These are phyloP conservation scores for Penicillium verhagenii DNA, from an alignment of 495 filamentous ascomycete genomes.

Conservation along the genomic window DNA sequence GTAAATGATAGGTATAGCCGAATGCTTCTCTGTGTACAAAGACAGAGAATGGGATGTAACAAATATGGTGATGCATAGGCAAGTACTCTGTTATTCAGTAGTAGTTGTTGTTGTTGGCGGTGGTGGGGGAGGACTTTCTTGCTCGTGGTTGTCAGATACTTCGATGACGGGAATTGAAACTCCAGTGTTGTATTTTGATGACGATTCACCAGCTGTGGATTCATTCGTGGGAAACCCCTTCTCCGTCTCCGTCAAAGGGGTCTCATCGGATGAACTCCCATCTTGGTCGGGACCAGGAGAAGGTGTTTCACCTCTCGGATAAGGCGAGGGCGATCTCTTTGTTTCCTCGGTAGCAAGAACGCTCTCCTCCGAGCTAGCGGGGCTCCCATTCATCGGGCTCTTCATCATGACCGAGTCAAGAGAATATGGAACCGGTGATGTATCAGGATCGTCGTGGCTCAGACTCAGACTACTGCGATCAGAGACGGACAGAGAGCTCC, in stretches of 20 bases:
- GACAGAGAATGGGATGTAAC: not conserved
- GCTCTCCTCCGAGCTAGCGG: constrained; percentile 44
- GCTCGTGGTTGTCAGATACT: constrained; percentile 14
- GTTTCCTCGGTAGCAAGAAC: constrained; percentile 12
- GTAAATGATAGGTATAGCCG: not conserved
- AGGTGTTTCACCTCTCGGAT: not conserved
- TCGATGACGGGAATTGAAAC: constrained; percentile 25
- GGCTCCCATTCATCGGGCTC: constrained; percentile 29
- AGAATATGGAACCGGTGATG: constrained; percentile 26
- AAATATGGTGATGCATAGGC: not conserved
- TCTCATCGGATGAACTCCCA: not conserved
- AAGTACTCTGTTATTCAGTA: not conserved
- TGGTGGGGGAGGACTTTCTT: not conserved
- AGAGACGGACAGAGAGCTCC: constrained; percentile 52
- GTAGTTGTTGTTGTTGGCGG: too few relatives aligned
- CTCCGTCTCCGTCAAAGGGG: constrained; percentile 7
- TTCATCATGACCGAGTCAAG: constrained; percentile 32
- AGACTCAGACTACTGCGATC: constrained; percentile 39
- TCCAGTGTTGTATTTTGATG: not conserved
- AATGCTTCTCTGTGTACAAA: not conserved
- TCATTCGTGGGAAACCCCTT: not conserved
- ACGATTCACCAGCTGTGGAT: not conserved
- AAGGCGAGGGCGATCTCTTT: constrained; percentile 10
- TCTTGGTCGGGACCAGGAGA: constrained; percentile 9
- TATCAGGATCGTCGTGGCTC: constrained; percentile 31